A percentile compares a stretch with the other conserved stretches of the same genome.
phyloP scores from a whole-genome alignment of 1,284 basidiomycete genomes.

The Cryptococcus sp. region DNA sequence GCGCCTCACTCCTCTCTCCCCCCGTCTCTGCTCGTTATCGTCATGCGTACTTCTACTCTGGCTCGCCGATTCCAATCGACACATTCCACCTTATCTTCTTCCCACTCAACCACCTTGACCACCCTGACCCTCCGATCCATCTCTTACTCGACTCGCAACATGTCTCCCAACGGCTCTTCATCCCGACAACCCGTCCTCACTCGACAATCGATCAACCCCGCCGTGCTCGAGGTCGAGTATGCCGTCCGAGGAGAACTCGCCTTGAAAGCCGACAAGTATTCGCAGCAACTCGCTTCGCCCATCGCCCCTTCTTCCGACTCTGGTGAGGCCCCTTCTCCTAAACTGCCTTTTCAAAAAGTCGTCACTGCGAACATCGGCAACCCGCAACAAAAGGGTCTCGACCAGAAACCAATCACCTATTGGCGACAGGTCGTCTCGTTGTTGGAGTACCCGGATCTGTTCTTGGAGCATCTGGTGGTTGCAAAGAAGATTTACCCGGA shows the following conservation, averaged over 20 bases:
- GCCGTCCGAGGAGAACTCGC: constrained; percentile 96
- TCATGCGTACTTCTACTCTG: too few relatives aligned
- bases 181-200: constrained; percentile 29
- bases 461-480: constrained; percentile 60
- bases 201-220: constrained; percentile 59
- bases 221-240: constrained; percentile 84
- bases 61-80: too few relatives aligned
- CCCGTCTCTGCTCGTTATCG: too few relatives aligned
- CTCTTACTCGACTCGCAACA: too few relatives aligned
- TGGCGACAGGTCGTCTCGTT: constrained; percentile 70
- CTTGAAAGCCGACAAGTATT: constrained; percentile 82
- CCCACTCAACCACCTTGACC: too few relatives aligned
- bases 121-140: too few relatives aligned
- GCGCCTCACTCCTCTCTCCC: too few relatives aligned
- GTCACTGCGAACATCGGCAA: constrained; percentile 98
- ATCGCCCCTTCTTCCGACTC: constrained; percentile 19
- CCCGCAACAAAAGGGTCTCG: constrained; percentile 89
- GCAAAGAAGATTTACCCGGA: constrained; percentile 66
- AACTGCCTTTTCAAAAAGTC: constrained; percentile 78
- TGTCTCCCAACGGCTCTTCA: background rate
- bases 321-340: constrained; percentile 38
- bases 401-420: constrained; percentile 91
- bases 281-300: constrained; percentile 59
- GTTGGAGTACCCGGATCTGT: constrained; percentile 84
- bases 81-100: too few relatives aligned